These are phyloP conservation scores for Bombardia bombarda DNA, from an alignment of 495 filamentous ascomycete species.

Conservation along the genomic window DNA sequence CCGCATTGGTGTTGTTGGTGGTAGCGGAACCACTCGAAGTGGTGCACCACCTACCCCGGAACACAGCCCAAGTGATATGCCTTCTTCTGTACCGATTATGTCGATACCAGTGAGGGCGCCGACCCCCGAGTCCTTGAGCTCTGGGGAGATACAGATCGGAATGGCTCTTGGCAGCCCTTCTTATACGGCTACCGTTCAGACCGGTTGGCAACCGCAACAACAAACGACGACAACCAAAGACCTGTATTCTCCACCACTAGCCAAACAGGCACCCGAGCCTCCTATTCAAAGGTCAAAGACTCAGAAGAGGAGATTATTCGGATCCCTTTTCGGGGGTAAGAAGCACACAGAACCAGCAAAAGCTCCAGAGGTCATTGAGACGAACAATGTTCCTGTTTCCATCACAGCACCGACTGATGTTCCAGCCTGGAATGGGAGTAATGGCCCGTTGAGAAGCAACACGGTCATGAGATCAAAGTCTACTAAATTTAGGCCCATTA, in stretches of 20 bases:
- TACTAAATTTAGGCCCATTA: conserved; percentile 28
- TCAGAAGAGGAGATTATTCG: conserved; percentile 42
- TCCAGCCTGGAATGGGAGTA: neutral
- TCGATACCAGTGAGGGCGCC: conserved; percentile 21
- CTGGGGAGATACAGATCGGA: conserved; percentile 39
- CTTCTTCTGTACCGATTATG: conserved; percentile 12
- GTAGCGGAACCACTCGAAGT: no score
- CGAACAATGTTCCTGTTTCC: conserved; percentile 10
- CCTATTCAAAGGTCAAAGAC: conserved; percentile 32
- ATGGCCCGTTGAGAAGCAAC: conserved; percentile 26
- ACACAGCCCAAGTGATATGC: conserved; percentile 22
- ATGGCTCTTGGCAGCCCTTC: conserved; percentile 53
- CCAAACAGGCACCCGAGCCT: conserved; percentile 14
- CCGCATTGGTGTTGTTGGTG: conserved; percentile 8
- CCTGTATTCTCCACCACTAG: conserved; percentile 18
- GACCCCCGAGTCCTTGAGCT: conserved; percentile 33
- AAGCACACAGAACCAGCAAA: conserved; percentile 23
- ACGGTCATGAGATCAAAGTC: conserved; percentile 22
- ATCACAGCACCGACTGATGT: conserved; percentile 3
- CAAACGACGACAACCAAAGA: conserved; percentile 9
- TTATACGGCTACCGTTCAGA: conserved; percentile 6
- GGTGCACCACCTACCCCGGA: conserved; percentile 38
- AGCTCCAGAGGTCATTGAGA: conserved; percentile 6
- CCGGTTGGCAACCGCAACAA: conserved; percentile 15
- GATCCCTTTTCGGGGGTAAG: conserved; percentile 38